These are phyloP conservation scores for Globisporangium cystogenes DNA, from an alignment of 352 stramenopile species.

Conservation along the genomic window DNA sequence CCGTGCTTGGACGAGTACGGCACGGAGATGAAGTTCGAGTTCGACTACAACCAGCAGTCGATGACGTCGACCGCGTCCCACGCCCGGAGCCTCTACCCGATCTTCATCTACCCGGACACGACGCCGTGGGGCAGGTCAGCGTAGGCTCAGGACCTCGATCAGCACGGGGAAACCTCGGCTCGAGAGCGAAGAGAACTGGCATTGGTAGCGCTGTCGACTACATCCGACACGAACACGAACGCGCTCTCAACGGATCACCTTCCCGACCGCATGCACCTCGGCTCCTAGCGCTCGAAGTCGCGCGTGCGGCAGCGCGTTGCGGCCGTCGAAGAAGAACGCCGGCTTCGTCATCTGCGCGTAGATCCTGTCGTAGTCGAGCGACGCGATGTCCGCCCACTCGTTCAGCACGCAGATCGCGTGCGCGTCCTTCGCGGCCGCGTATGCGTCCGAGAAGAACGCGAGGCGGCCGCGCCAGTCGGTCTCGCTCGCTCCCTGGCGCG, in stretches of 20 bases:
- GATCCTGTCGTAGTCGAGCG: conserved; percentile 95
- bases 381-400: conserved; percentile 94
- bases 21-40: conserved; percentile 57
- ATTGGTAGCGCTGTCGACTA: background rate
- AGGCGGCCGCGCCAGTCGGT: conserved; percentile 22
- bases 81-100: conserved; percentile 44
- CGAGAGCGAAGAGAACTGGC: background rate
- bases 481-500: conserved; percentile 88
- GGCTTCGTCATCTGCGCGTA: conserved; percentile 97
- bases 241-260: conserved; percentile 2
- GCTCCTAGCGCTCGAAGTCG: conserved; percentile 95
- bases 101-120: conserved; percentile 76
- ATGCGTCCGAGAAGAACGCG: conserved; percentile 71
- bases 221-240: background rate
- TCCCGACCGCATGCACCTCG: conserved; percentile 97
- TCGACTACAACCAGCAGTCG: conserved; percentile 80
- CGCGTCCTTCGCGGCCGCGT: conserved; percentile 89
- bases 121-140: conserved; percentile 54
- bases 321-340: conserved; percentile 99
- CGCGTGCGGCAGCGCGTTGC: conserved; percentile 95
- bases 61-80: conserved; percentile 56
- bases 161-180: conserved; percentile 30
- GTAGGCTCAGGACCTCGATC: conserved; percentile 43
- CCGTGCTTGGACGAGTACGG: conserved; percentile 69
- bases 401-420: conserved; percentile 73